Base-by-base conservation (phyloP, 768 basidiomycete genomes). In the Collybiopsis confluens region DNA sequence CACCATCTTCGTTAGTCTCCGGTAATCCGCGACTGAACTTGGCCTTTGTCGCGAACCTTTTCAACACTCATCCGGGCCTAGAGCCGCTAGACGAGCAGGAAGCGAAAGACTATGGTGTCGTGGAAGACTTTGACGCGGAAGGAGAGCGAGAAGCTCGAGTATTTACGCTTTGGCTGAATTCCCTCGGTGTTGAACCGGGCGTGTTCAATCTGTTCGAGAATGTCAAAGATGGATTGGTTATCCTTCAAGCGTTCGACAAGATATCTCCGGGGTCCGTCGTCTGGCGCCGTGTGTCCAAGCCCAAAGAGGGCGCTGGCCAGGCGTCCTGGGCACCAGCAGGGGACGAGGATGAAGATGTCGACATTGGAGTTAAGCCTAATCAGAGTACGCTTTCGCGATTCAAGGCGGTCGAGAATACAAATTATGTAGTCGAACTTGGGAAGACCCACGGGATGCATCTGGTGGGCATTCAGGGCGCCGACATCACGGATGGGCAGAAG, bases 91-190 rank as follows among this genome's bases (percentile, higher is more conserved):
- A 96, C 64, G 93, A 94, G 64, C 82, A 92, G 65, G 94, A 98
- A 66, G 89, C 89, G 4, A 93, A 96, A 57, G 89, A 90, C 60
- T 91, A 91, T 56, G 90, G 90, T 21, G 82, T 75, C 0, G 81
- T 99, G 33, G 96, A 98, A 63, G 97, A 98, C 72, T 99, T 99
- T 62, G 97, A 99, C 58, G 97, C 96, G 0, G 97, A 99, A 68
- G 97, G 97, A 56, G 97, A 99, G 68, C 86, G 97, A 44, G 97
- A 98, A 69, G 97, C 97, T 4, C 85, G 96, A 35, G 97, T 95
- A 27, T 99, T 99, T 67, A 99, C 90, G 0, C 82, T 99, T 18
- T 99, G 97, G 97, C 78, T 99, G 57, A 99, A 99, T 76, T 94
- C 92, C 11, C 80, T 99, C 47, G 92, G 91, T 57, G 97, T 98